A percentile compares a stretch with the other conserved stretches of the same genome.
These are phyloP conservation scores for Daphne laureola DNA, from an alignment of 441 rosid genomes.

Conservation along the genomic window DNA sequence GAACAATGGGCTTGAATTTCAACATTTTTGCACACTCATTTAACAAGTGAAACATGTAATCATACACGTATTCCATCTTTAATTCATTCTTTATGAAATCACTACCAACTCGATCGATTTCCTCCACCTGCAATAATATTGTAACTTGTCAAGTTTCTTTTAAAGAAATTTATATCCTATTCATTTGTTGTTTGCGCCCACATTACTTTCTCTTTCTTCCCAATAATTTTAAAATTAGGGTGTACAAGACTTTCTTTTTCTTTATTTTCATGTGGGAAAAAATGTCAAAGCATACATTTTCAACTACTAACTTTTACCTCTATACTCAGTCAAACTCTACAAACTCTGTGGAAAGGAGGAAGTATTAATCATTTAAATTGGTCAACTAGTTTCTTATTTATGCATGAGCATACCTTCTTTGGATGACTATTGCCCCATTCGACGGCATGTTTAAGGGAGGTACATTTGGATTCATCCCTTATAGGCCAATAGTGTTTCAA, in stretches of 20 bases:
- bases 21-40: conserved; percentile 53
- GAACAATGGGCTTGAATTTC: conserved; percentile 51
- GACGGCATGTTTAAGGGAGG: conserved; percentile 24
- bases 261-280: too few species aligned
- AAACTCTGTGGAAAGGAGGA: too few species aligned
- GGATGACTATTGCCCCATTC: conserved; percentile 25
- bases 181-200: too few species aligned
- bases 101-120: conserved; percentile 52
- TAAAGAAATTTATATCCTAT: not conserved
- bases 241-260: too few species aligned
- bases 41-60: conserved; percentile 64
- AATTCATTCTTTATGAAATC: conserved; percentile 36
- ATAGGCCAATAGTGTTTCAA: conserved; percentile 27
- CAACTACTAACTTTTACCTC: too few species aligned
- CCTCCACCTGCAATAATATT: conserved; percentile 35
- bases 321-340: too few species aligned
- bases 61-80: conserved; percentile 54
- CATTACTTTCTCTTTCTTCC: too few species aligned
- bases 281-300: too few species aligned
- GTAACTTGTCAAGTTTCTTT: too few species aligned
- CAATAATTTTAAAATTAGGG: too few species aligned
- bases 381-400: too few species aligned
- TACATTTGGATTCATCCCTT: conserved; percentile 25
- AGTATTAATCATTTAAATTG: too few species aligned
- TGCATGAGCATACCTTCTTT: conserved; percentile 11